These are phyloP conservation scores for Datisca glomerata DNA, from an alignment of 306 rosid genomes.

Conservation along the genomic window DNA sequence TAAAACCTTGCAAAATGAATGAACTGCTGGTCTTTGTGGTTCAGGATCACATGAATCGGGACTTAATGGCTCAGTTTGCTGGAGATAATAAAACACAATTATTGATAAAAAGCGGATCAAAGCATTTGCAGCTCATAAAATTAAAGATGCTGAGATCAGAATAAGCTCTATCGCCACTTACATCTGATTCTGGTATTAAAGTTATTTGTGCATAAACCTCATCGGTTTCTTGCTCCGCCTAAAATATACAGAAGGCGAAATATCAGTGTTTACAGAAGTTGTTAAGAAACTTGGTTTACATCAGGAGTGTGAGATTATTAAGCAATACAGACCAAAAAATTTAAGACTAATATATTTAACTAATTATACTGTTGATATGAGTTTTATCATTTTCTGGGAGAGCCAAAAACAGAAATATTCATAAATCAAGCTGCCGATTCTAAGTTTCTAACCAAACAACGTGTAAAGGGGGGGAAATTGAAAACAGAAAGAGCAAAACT, in stretches of 20 bases:
- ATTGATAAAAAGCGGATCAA: background rate
- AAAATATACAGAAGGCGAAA: constrained; percentile 12
- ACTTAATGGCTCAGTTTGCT: constrained; percentile 54
- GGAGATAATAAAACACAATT: constrained; percentile 19
- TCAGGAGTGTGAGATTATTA: no score
- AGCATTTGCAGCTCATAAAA: no score
- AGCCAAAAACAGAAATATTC: no score
- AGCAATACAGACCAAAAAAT: no score
- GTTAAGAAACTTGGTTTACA: no score
- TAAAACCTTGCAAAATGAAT: constrained; percentile 69
- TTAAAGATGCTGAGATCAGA: constrained; percentile 5
- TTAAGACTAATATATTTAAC: no score
- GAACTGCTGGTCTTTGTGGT: constrained; percentile 31
- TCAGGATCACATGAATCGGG: constrained; percentile 38
- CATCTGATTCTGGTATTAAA: constrained; percentile 60
- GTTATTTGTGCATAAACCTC: constrained; percentile 81
- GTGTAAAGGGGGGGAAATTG: no score
- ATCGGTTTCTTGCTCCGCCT: constrained; percentile 95
- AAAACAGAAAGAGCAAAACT: background rate
- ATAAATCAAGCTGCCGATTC: no score
- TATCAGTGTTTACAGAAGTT: background rate
- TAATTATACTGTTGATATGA: no score
- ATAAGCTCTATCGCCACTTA: constrained; percentile 31
- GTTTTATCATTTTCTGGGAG: no score
- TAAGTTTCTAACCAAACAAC: no score